Evolutionary conservation across 2,329 filamentous ascomycete genomes (phyloP).

Genomic region (Claviceps digitariae): DNA sequence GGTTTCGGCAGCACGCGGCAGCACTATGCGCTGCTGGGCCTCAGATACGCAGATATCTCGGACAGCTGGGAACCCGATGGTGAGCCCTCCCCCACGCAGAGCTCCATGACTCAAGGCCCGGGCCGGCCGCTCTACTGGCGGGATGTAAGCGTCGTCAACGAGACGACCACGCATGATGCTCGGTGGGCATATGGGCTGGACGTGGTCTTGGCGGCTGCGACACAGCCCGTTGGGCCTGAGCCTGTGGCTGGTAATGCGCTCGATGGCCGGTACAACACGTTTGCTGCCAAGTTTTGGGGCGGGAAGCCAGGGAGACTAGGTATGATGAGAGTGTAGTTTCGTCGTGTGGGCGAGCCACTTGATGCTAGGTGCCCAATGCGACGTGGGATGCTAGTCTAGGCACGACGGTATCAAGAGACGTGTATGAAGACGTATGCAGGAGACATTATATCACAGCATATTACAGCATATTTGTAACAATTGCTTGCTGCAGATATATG

Average conservation of each 20-base stretch:
- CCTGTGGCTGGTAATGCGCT: no score
- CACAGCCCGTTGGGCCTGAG: not conserved
- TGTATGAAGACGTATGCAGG: no score
- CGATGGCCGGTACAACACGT: not conserved
- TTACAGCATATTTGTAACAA: no score
- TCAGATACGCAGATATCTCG: not conserved
- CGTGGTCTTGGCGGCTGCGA: not conserved
- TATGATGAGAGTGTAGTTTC: no score
- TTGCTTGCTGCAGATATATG: no score
- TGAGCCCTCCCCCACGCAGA: not conserved
- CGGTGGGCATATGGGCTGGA: slow-evolving; percentile 15
- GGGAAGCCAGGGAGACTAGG: not conserved
- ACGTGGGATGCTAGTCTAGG: no score
- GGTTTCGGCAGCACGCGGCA: slow-evolving; percentile 45
- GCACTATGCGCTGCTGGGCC: slow-evolving; percentile 33
- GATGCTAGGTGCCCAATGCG: no score
- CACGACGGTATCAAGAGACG: no score
- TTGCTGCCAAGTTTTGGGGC: not conserved
- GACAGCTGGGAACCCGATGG: not conserved
- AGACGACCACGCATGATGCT: slow-evolving; percentile 34
- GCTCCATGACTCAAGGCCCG: slow-evolving; percentile 3
- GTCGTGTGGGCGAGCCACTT: no score
- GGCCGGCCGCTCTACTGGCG: slow-evolving; percentile 38
- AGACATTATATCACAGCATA: no score
- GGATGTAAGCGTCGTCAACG: slow-evolving; percentile 40